Evolutionary conservation across 257 asterid genomes (phyloP), one percentile per base, ranked within the genome.

Genomic region (Rhazya stricta): DNA sequence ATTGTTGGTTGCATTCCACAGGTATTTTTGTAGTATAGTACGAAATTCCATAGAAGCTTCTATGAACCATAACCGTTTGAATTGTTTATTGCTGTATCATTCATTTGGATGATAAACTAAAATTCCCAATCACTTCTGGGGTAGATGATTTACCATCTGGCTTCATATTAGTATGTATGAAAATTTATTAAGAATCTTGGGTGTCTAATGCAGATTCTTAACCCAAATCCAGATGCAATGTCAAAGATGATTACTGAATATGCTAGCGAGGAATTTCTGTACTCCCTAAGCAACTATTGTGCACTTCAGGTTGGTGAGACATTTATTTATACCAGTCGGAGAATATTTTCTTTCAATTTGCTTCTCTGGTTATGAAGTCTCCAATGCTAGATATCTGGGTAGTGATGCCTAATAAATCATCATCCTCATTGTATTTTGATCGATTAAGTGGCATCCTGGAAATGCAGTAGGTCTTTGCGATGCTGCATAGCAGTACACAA

Each of bases 211-310:
- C 97, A 95, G 98, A 95, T 95, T 81, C 94, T 95, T 69, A 95
- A 95, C 81, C 99, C 99, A 73, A 95, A 95, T 81, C 99, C 99
- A 43, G 98, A 95, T 83, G 99, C 99, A 71, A 92, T 95, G 98
- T 92, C 99, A 83, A 95, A 91, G 86, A 69, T 95, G 89, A 86
- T 95, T 72, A 91, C 97, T 23, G 99, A 95, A 83, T 83, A 92
- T 84, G 98, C 99, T 65, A 95, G 99, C 74, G 99, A 92, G 89
- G 99, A 95, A 80, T 95, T 95, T 83, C 83, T 95, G 46, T 84
- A 91, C 77, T 82, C 89, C 61, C 81, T 95, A 46, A 92, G 99
- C 89, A 95, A 95, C 84, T 95, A 95, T 66, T 95, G 99, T 72
- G 99, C 98, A 27, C 97, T 95, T 41, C 98, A 92, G 99, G 98